A percentile compares a stretch with the other conserved stretches of the same genome.
Evolutionary conservation across 306 rosid genomes (phyloP).

Genomic region (Quercus suber): DNA sequence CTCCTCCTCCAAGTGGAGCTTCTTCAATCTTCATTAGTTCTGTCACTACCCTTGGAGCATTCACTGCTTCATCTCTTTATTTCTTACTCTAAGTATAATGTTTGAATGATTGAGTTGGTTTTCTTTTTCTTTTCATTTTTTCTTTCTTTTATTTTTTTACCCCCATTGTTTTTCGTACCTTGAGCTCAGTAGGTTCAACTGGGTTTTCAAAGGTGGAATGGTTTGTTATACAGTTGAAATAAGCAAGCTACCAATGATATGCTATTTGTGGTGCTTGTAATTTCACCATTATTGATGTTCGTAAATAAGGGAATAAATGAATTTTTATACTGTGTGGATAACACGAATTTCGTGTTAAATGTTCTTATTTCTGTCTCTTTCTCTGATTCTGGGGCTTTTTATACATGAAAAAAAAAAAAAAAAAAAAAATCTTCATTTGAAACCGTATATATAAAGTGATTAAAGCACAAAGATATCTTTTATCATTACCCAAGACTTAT

Average conservation of each 20-base stretch:
- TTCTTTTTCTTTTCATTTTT: neutral
- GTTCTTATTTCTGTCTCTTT: too few species aligned
- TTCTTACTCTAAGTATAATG: constrained; percentile 34
- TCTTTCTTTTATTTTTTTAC: neutral
- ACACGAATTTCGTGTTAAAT: neutral
- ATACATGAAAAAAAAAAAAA: neutral
- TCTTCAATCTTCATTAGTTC: constrained; percentile 43
- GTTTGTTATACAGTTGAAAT: constrained; percentile 19
- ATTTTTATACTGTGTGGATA: constrained; percentile 22
- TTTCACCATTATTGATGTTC: constrained; percentile 21
- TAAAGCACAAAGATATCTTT: too few species aligned
- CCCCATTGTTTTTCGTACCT: constrained; percentile 5
- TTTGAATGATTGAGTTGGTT: constrained; percentile 14
- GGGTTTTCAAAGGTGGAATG: constrained; percentile 33
- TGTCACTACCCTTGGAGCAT: constrained; percentile 59
- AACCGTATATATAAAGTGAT: too few species aligned
- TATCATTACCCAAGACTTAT: too few species aligned
- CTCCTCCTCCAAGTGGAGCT: constrained; percentile 55
- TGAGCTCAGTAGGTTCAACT: constrained; percentile 35
- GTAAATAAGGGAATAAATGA: constrained; percentile 31
- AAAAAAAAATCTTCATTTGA: neutral
- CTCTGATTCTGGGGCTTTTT: neutral
- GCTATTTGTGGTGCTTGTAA: constrained; percentile 27
- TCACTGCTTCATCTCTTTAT: constrained; percentile 49
- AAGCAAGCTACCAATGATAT: constrained; percentile 21